Evolutionary conservation across 2,329 filamentous ascomycete species (phyloP).

Genomic region (Parascedosporium putredinis): DNA sequence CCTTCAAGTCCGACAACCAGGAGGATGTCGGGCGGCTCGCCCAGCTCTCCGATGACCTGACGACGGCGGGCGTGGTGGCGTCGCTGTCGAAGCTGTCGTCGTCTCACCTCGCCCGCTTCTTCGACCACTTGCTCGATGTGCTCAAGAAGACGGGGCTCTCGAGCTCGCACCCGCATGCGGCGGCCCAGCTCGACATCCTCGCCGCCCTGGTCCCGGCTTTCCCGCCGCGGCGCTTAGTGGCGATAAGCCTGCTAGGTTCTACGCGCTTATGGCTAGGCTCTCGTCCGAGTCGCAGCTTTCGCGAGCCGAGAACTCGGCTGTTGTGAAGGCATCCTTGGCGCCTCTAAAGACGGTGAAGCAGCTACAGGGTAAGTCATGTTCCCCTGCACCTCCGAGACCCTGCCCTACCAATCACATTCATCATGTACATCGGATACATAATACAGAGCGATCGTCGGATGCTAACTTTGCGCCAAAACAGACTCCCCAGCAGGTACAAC

Average conservation of each 20-base stretch:
- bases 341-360: background rate
- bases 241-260: background rate
- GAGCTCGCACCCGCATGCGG: background rate
- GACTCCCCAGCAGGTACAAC: background rate
- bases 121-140: slow-evolving; percentile 1
- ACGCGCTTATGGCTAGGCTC: background rate
- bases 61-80: slow-evolving; percentile 14
- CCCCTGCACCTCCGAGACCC: no score
- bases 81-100: background rate
- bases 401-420: no score
- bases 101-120: background rate
- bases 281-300: background rate
- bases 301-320: background rate
- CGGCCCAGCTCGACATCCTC: background rate
- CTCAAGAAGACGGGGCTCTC: background rate
- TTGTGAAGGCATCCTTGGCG: background rate
- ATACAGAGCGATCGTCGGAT: no score
- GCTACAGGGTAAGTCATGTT: background rate
- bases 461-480: background rate
- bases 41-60: slow-evolving; percentile 33
- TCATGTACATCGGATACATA: no score
- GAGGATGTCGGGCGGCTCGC: slow-evolving; percentile 40
- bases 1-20: slow-evolving; percentile 32
- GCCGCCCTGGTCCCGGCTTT: background rate
- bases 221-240: background rate